These are phyloP conservation scores for Candida sanyiensis DNA, from an alignment of 805 yeast genomes.

Conservation along the genomic window DNA sequence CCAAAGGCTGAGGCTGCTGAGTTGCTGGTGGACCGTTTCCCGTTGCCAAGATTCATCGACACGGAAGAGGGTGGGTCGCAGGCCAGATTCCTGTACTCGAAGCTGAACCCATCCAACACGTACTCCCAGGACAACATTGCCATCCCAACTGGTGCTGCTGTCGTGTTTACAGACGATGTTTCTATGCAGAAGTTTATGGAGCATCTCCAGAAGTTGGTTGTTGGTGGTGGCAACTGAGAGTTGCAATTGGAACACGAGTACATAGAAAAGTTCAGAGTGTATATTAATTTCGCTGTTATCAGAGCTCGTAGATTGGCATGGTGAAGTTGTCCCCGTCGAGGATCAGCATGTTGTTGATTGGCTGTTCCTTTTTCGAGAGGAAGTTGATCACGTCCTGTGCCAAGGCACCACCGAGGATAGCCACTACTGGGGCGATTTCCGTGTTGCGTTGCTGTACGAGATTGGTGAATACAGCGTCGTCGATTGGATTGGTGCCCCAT, in stretches of 20 bases:
- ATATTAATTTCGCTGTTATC: neutral
- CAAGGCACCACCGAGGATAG: constrained; percentile 82
- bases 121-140: constrained; percentile 48
- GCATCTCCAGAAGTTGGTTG: constrained; percentile 89
- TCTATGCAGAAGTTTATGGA: constrained; percentile 91
- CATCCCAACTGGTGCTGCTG: constrained; percentile 50
- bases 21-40: constrained; percentile 88
- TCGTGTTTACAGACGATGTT: constrained; percentile 95
- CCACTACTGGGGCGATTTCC: constrained; percentile 78
- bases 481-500: constrained; percentile 37
- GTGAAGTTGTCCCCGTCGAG: constrained; percentile 67
- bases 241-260: no score
- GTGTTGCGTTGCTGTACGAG: constrained; percentile 45
- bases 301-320: constrained; percentile 69
- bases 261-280: neutral
- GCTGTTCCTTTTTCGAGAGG: constrained; percentile 67
- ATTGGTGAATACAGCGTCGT: constrained; percentile 35
- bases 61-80: constrained; percentile 99
- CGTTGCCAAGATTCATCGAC: constrained; percentile 94
- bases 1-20: constrained; percentile 92
- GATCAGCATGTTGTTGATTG: constrained; percentile 74
- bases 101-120: constrained; percentile 89
- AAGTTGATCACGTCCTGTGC: constrained; percentile 88
- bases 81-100: constrained; percentile 92
- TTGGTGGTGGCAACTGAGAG: constrained; percentile 28